These are phyloP conservation scores for Pyracantha coccinea DNA, from an alignment of 331 rosid species.

Conservation along the genomic window DNA sequence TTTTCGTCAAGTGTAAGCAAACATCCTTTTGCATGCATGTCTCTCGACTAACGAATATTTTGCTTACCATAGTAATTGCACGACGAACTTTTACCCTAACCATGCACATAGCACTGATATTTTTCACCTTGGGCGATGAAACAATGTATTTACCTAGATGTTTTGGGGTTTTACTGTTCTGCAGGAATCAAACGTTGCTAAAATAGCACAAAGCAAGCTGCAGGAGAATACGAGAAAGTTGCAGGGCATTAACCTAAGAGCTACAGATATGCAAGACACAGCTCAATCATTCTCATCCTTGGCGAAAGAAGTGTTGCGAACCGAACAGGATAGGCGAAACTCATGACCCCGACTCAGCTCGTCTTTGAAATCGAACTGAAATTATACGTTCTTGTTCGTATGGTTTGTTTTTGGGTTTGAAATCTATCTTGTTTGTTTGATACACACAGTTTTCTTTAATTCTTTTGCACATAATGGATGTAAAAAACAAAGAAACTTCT, in stretches of 20 bases:
- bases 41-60: too few species aligned
- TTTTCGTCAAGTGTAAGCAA: conserved; percentile 53
- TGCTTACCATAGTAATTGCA: too few species aligned
- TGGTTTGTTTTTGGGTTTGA: not conserved
- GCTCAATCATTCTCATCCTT: conserved; percentile 77
- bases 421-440: not conserved
- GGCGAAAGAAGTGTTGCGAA: conserved; percentile 67
- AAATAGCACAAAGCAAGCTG: conserved; percentile 57
- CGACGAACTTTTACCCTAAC: too few species aligned
- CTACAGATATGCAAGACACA: conserved; percentile 70
- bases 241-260: conserved; percentile 48
- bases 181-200: conserved; percentile 64
- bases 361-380: not conserved
- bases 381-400: not conserved
- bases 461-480: not conserved
- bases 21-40: not conserved
- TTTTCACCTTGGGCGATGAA: not conserved
- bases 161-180: not conserved
- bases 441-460: not conserved
- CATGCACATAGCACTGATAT: too few species aligned
- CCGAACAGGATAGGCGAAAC: conserved; percentile 46
- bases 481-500: not conserved
- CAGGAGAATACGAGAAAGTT: conserved; percentile 51
- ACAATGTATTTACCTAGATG: not conserved
- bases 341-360: conserved; percentile 6